Base-by-base conservation (phyloP, 768 basidiomycete genomes). In the Lentinula lateritia region DNA sequence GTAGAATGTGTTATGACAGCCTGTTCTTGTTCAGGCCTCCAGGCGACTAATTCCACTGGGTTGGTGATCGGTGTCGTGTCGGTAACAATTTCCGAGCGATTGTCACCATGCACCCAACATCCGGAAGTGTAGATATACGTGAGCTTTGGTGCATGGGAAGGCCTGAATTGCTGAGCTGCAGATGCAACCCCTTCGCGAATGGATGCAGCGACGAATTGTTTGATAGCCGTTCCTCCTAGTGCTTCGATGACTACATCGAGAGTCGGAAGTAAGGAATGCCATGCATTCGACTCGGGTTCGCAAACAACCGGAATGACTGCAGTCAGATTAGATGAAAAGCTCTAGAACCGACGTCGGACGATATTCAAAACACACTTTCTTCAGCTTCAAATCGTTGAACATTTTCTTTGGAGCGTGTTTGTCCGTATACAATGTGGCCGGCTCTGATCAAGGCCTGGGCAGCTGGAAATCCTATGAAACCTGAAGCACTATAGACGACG, bases 91-190 rank as follows among this genome's bases (percentile, higher is more conserved):
- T 70, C 67, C 0, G 45, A 65, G 50, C 74, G 72, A 66, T 70
- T 68, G 42, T 80, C 76, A 23, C 75, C 73, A 63, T 78, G 75
- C 8, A 78, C 72, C 80, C 80, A 81, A 0, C 74, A 72, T 9
- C 80, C 81, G 0, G 77, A 79, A 12, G 75, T 76, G 65, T 77
- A 77, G 62, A 82, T 78, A 66, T 75, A 82, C 0, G 75, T 69
- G 35, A 80, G 68, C 64, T 79, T 78, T 3, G 78, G 71, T 0
- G 75, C 70, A 42, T 66, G 64, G 0, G 64, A 35, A 1, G 75
- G 72, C 5, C 76, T 74, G 15, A 65, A 59, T 3, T 60, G 52
- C 52, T 63, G 28, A 5, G 70, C 71, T 23, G 70, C 69, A 0
- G 69, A 63, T 5, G 68, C 60, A n/a, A 68, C 63, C 4, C 70